A percentile compares a stretch with the other conserved stretches of the same genome.
These are phyloP conservation scores for Aspergillus sp. DNA, from an alignment of 2,329 filamentous ascomycete species.

Conservation along the genomic window DNA sequence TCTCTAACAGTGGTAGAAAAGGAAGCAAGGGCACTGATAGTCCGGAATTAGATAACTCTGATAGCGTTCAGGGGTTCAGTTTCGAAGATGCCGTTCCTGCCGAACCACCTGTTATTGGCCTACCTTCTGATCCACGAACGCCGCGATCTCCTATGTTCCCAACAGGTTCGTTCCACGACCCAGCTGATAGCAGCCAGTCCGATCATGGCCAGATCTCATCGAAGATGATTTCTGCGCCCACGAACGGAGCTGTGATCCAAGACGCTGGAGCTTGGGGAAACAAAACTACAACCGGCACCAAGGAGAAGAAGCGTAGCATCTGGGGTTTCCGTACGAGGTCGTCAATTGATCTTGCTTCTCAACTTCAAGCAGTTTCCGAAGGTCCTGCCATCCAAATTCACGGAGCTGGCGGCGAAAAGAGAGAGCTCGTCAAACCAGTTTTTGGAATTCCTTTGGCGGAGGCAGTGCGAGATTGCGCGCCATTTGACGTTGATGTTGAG, in stretches of 20 bases:
- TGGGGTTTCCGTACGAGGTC: conserved; percentile 66
- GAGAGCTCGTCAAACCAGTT: conserved; percentile 64
- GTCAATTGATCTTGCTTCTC: conserved; percentile 63
- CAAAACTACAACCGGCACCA: conserved; percentile 62
- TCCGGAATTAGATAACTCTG: conserved; percentile 35
- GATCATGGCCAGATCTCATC: conserved; percentile 29
- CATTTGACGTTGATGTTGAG: conserved; percentile 68
- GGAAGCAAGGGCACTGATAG: conserved; percentile 37
- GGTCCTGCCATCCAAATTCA: conserved; percentile 50
- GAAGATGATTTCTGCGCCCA: conserved; percentile 76
- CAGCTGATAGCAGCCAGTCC: conserved; percentile 27
- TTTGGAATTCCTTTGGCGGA: conserved; percentile 86
- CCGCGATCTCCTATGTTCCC: conserved; percentile 36
- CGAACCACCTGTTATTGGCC: conserved; percentile 55
- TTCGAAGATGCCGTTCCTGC: conserved; percentile 59
- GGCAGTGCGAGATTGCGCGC: conserved; percentile 78
- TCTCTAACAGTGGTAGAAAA: conserved; percentile 28
- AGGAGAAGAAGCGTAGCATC: conserved; percentile 76
- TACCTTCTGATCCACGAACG: conserved; percentile 33
- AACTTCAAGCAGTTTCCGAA: conserved; percentile 34
- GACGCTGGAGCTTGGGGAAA: conserved; percentile 85
- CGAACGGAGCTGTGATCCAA: conserved; percentile 79
- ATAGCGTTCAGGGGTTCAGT: conserved; percentile 49
- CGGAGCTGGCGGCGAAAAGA: conserved; percentile 45
- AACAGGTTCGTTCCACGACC: conserved; percentile 29